Evolutionary conservation across 1,139 yeast species (phyloP).

Genomic region (Petasospora rhodanensis): DNA sequence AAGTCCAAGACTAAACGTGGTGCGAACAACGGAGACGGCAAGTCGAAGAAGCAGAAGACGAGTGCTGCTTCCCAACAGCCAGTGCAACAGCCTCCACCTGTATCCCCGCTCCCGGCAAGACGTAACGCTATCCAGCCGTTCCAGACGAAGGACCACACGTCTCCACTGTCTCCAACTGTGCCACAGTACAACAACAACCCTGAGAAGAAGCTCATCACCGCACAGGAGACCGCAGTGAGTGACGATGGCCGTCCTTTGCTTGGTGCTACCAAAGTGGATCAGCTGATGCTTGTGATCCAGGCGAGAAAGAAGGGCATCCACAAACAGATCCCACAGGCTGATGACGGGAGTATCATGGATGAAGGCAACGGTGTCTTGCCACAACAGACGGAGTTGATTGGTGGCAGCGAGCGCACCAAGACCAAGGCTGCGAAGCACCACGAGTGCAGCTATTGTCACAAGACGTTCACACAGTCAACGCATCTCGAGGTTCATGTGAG

Average conservation of each 20-base stretch:
- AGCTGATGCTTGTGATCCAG: conserved; percentile 82
- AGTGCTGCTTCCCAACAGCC: too few species aligned
- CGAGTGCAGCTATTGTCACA: conserved; percentile 66
- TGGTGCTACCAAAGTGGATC: conserved; percentile 88
- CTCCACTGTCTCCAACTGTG: conserved; percentile 5
- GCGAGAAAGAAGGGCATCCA: conserved; percentile 78
- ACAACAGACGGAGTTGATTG: conserved; percentile 63
- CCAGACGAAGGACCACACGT: too few species aligned
- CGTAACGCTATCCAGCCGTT: conserved; percentile 20
- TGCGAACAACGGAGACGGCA: too few species aligned
- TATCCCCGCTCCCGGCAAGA: too few species aligned
- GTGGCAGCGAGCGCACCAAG: conserved; percentile 75
- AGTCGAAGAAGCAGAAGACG: too few species aligned
- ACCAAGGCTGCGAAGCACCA: conserved; percentile 50
- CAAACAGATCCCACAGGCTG: conserved; percentile 54
- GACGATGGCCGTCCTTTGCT: conserved; percentile 65
- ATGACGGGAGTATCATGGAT: conserved; percentile 47
- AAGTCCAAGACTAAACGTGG: too few species aligned
- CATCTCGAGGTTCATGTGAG: conserved; percentile 77
- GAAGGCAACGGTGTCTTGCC: conserved; percentile 45
- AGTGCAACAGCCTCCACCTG: conserved; percentile 11
- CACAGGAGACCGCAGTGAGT: conserved; percentile 41
- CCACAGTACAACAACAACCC: conserved; percentile 10
- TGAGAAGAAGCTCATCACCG: conserved; percentile 33
- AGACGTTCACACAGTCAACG: conserved; percentile 68